Percentiles rank a stretch among this genome's conserved stretches.
phyloP scores from a whole-genome alignment of 1,139 yeast genomes.

The Casaregolazyma suthepensis region DNA sequence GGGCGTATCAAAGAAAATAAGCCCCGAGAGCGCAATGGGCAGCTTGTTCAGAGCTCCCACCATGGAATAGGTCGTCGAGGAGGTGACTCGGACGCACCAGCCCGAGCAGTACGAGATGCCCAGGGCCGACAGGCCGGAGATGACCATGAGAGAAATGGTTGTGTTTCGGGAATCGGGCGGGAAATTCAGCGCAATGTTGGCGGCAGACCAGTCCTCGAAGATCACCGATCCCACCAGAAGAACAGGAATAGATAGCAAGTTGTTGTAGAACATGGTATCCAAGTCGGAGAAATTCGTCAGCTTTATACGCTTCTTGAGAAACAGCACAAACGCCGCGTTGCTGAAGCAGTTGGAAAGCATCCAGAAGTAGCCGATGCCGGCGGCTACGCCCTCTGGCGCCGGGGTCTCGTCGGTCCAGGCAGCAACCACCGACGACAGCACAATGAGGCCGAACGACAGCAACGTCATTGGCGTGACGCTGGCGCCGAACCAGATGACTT shows the following conservation, averaged over 20 bases:
- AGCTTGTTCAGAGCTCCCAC: slow-evolving; percentile 98
- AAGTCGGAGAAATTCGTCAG: slow-evolving; percentile 94
- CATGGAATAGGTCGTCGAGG: slow-evolving; percentile 97
- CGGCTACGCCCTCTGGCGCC: slow-evolving; percentile 28
- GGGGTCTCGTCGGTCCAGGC: slow-evolving; percentile 71
- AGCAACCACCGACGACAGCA: slow-evolving; percentile 86
- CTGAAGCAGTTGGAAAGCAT: slow-evolving; percentile 92
- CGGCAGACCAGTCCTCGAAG: slow-evolving; percentile 90
- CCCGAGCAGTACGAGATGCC: slow-evolving; percentile 98
- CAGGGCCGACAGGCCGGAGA: slow-evolving; percentile 89
- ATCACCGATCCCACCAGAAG: slow-evolving; percentile 65
- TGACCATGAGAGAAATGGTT: slow-evolving; percentile 72
- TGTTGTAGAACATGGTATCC: slow-evolving; percentile 98
- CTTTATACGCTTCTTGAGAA: slow-evolving; percentile 97
- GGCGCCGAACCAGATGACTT: slow-evolving; percentile 96
- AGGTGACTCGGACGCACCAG: slow-evolving; percentile 99
- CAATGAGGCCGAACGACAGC: slow-evolving; percentile 84
- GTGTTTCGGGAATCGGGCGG: slow-evolving; percentile 63
- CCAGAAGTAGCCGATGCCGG: slow-evolving; percentile 88
- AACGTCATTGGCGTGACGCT: slow-evolving; percentile 84
- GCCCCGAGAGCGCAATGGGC: slow-evolving; percentile 93
- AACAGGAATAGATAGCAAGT: slow-evolving; percentile 85
- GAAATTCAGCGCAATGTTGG: slow-evolving; percentile 69
- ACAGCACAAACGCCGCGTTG: slow-evolving; percentile 85
- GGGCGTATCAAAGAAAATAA: slow-evolving; percentile 90